Base-by-base conservation (phyloP, 306 rosid species). In the Malus sieversii region DNA sequence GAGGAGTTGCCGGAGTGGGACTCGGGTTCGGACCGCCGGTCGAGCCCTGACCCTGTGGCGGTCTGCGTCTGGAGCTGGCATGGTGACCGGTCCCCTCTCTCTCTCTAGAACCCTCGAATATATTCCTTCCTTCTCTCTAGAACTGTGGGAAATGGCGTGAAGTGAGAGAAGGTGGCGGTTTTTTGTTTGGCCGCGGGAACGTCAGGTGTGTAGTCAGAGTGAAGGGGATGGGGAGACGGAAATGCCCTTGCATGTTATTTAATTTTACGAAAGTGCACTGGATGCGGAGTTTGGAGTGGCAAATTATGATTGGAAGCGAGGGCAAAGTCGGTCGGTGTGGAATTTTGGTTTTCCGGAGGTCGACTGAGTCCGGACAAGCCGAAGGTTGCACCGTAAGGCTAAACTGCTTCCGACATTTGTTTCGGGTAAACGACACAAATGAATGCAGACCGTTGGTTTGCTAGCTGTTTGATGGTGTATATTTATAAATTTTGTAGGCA, bases 61-160 rank as follows among this genome's bases (percentile, higher is more conserved):
- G 62, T 83, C 84, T 7, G 88, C 19, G 20, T 91, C 91, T 9
- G 89, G 82, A 66, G 77, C 77, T 44, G 82, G 79, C 97, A 90
- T 93, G 46, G 6, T 32, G 46, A 72, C 38, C 18, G 19, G 5
- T 5, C 23, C 25, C 30, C n/a, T 25, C 27, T 16, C 62, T 75
- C 72, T 62, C 44, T 19, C 68, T 64, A 16, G 22, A 30, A 63
- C 44, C 8, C 11, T n/a, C 14, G 6, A 57, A n/a, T 57, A 20
- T 57, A 48, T 14, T 4, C 53, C 53, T 48, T 48, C 25, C 32
- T 13, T 19, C 27, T 38, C 32, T 73, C 20, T 27, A 61, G 2
- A 27, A 61, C 44, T 4, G 68, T 8, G 23, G 68, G 40, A 29
- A 11, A 6, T 18, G 67, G 16, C 3, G 77, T 29, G 19, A n/a